phyloP scores from a whole-genome alignment of 495 filamentous ascomycete species.

The Ramalina peruviana region DNA sequence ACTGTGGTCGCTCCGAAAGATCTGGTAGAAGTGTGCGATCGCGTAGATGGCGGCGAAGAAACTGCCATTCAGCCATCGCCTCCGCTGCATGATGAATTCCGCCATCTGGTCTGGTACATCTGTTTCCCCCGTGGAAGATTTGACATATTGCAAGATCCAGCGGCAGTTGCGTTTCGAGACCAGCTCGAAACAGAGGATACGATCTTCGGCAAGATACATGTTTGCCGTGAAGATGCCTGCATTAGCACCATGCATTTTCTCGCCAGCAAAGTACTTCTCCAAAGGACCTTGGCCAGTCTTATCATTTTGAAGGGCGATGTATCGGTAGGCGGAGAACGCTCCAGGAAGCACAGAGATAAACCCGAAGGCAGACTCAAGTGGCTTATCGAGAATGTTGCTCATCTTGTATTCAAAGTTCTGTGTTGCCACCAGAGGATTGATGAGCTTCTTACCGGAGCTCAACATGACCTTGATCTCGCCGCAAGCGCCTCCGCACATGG shows the following conservation, averaged over 20 bases:
- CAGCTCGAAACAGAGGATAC: constrained; percentile 97
- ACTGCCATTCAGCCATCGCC: constrained; percentile 95
- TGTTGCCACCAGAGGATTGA: constrained; percentile 89
- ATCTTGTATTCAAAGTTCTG: constrained; percentile 99
- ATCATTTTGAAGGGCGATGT: constrained; percentile 89
- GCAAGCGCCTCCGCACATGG: constrained; percentile 92
- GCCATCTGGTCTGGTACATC: constrained; percentile 94
- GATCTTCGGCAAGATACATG: constrained; percentile 99
- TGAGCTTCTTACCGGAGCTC: constrained; percentile 73
- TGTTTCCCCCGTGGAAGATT: constrained; percentile 88
- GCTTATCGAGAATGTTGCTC: constrained; percentile 98
- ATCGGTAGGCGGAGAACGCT: constrained; percentile 96
- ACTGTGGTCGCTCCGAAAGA: constrained; percentile 84
- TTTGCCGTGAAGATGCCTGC: constrained; percentile 98
- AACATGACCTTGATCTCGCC: constrained; percentile 99
- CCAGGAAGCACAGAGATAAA: constrained; percentile 96
- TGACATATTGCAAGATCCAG: constrained; percentile 97
- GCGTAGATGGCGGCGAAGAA: constrained; percentile 98
- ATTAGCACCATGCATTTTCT: constrained; percentile 92
- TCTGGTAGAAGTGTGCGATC: constrained; percentile 83
- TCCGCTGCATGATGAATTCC: constrained; percentile 89
- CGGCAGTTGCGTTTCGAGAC: constrained; percentile 92
- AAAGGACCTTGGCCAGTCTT: constrained; percentile 82
- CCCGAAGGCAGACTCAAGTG: constrained; percentile 91
- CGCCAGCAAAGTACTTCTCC: constrained; percentile 94